Evolutionary conservation across 164 flowering plant genomes (phyloP), one percentile per base, ranked within the genome.

Genomic region (Brasenia schreberi): DNA sequence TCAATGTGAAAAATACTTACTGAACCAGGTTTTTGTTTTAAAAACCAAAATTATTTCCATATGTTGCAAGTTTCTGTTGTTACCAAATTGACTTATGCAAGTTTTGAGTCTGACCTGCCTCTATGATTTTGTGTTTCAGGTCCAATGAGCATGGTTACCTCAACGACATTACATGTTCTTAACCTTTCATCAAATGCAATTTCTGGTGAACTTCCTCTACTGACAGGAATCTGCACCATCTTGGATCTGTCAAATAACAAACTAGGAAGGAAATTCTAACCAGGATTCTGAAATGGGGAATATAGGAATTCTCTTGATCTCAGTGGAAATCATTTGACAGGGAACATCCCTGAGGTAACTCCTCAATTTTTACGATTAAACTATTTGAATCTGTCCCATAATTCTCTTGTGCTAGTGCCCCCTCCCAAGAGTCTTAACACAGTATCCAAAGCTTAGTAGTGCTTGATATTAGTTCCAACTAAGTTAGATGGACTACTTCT

Each of bases 151-250:
- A 74, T 83, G 79, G 90, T 95, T 43, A 79, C 84, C 53, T 88
- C 97, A 67, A 88, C 92, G 59, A 88, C 83, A 16, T 73, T 95
- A 71, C 81, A 64, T 19, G 45, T 70, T 17, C 88, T 95, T 23
- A 85, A 92, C 78, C 89, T 95, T 56, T 92, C 99, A 5, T 83
- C 89, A 43, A 95, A 95, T 78, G 76, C 66, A 60, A 82, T 95
- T 10, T 77, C 88, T 0, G 99, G 97, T 27, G 91, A 88, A 63
- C 91, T 95, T 60, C 99, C 99, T 33, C 53, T 82, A 72, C 73
- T 92, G 67, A 86, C 87, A 18, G 97, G 96, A 68, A 83, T 83
- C 74, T 86, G 90, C 71, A 75, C 78, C 11, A 78, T 89, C 0
- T 79, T 95, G 39, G 99, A 95, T 72, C 80, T 95, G 1, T 92